phyloP scores from a whole-genome alignment of 345 rosid genomes.

The Syzygium oleosum region DNA sequence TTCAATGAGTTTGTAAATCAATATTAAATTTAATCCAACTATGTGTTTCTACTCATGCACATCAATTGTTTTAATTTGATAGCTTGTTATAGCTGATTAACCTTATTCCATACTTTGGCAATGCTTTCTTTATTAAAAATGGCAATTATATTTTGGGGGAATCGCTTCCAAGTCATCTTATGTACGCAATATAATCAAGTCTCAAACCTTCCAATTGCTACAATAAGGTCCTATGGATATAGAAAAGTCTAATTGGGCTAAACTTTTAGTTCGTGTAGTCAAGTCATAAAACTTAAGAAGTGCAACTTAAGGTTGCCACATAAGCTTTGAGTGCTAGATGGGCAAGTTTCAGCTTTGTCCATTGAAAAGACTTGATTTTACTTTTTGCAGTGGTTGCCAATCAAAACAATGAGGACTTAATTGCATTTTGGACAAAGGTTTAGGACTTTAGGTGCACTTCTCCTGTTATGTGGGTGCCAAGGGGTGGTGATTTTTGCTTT shows the following conservation, averaged over 20 bases:
- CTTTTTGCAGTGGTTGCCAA: not conserved
- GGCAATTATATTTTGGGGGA: not conserved
- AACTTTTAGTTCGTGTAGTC: not conserved
- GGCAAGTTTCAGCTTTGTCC: not conserved
- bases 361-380: not conserved
- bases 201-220: not conserved
- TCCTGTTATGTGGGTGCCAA: not conserved
- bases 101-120: not conserved
- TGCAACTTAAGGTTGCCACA: not conserved
- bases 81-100: not conserved
- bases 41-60: not conserved
- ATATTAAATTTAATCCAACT: not conserved
- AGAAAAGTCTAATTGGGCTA: not conserved
- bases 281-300: not conserved
- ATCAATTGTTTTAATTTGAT: not conserved
- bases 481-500: not conserved
- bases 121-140: not conserved
- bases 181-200: rapidly evolving
- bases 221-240: rapidly evolving
- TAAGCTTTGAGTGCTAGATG: not conserved
- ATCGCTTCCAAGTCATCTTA: not conserved
- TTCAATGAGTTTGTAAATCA: not conserved
- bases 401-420: not conserved
- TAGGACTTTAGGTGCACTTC: not conserved
- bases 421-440: not conserved